Base-by-base conservation (phyloP, 352 stramenopile genomes). In the Pilasporangium apinafurcum region DNA sequence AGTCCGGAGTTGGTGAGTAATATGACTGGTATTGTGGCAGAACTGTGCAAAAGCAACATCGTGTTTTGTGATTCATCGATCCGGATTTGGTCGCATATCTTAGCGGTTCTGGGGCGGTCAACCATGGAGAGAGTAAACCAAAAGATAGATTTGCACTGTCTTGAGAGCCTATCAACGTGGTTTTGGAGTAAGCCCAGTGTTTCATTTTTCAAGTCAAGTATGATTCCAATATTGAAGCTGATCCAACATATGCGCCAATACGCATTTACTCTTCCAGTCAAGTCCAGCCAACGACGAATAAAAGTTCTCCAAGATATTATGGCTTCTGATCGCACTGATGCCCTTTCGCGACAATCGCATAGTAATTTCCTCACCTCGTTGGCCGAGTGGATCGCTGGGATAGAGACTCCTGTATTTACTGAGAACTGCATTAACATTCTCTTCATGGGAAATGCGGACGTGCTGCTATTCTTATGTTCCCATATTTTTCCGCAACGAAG, bases 371-470 rank as follows among this genome's bases (percentile, higher is more conserved):
- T 69, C 6, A 47, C 36, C 9, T 46, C 51, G 9, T 37, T 69
- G 3, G 34, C 63, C 30, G 56, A 66, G 26, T 69, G 60, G 56
- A 16, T 69, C 33, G 60, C 51, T 6, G 59, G 51, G 6, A 47
- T 66, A 37, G 60, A 69, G 24, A 41, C 39, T 7, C 39, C 51
- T 8, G 41, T 39, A 10, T 48, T 63, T 18, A 69, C 56, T 9
- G 56, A 60, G 16, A 63, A 66, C 44, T 69, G 52, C 5, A 40
- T 69, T 39, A 66, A 66, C 36, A 29, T 50, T 7, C 30, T 69
- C 1, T 69, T 69, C 20, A 46, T 65, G 7, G 56, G 66, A 30
- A 60, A 63, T 31, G 29, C 34, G 3, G 60, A 66, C 44, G 45
- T 56, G 14, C 44, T 69, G 8, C 20, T 69, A 10, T 51, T 35